Evolutionary conservation across 495 filamentous ascomycete species (phyloP).

Genomic region (Talaromyces liani): DNA sequence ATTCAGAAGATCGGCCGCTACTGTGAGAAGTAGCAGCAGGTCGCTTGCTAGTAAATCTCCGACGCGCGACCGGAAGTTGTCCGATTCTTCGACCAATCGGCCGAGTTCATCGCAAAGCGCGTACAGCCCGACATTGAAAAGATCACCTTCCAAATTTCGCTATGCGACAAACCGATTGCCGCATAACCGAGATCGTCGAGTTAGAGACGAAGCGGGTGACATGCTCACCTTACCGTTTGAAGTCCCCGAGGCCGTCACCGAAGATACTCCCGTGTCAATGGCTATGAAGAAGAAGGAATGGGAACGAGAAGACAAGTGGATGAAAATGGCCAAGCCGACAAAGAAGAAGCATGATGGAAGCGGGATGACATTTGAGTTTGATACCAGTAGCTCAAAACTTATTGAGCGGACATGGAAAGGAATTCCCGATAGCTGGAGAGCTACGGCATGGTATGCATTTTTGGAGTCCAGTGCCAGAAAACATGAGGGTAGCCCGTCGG

Average conservation of each 20-base stretch:
- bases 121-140: slow-evolving; percentile 29
- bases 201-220: slow-evolving; percentile 78
- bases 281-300: slow-evolving; percentile 71
- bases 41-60: slow-evolving; percentile 50
- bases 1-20: slow-evolving; percentile 43
- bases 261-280: slow-evolving; percentile 48
- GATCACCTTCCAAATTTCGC: slow-evolving; percentile 41
- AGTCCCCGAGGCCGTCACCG: slow-evolving; percentile 46
- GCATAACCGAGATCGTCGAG: slow-evolving; percentile 63
- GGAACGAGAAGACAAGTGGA: slow-evolving; percentile 87
- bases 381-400: slow-evolving; percentile 73
- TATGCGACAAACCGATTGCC: slow-evolving; percentile 69
- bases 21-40: slow-evolving; percentile 26
- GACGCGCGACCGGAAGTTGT: slow-evolving; percentile 28
- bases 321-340: slow-evolving; percentile 81
- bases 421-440: slow-evolving; percentile 92
- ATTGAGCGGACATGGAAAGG: slow-evolving; percentile 95
- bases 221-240: slow-evolving; percentile 78
- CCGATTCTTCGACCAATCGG: slow-evolving; percentile 24
- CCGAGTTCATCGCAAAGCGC: slow-evolving; percentile 42
- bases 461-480: slow-evolving; percentile 72
- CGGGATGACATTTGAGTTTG: slow-evolving; percentile 87
- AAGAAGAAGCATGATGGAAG: slow-evolving; percentile 52
- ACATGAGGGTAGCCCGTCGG: slow-evolving; percentile 49
- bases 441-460: slow-evolving; percentile 93